Conservation (phyloP, 345 rosid species). For the Noccaea bulbosa region DNA sequence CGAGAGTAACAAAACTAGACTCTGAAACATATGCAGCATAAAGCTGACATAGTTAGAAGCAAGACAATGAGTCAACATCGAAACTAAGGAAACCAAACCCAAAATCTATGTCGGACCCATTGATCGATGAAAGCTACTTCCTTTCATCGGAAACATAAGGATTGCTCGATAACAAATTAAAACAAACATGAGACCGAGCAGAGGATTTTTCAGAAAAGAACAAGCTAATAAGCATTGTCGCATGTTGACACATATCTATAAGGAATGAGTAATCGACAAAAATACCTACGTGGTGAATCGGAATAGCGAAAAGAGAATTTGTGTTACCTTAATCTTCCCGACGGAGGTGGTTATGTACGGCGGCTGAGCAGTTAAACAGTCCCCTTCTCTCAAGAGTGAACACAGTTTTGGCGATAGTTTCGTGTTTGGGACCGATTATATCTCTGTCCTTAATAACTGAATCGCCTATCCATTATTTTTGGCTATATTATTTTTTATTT, state of each 20-base stretch:
- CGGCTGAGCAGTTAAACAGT: slow-evolving; percentile 27
- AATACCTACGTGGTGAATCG: background rate
- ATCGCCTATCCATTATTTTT: too few species aligned
- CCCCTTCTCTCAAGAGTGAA: slow-evolving; percentile 5
- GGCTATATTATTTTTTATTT: too few species aligned
- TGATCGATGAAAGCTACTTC: slow-evolving; percentile 30
- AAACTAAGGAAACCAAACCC: background rate
- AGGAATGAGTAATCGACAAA: background rate
- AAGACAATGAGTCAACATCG: too few species aligned
- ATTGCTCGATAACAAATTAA: background rate
- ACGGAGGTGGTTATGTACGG: slow-evolving; percentile 13
- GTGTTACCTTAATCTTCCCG: slow-evolving; percentile 28
- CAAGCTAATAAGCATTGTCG: background rate
- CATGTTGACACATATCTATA: background rate
- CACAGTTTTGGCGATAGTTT: slow-evolving; percentile 25
- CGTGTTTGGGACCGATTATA: slow-evolving; percentile 31
- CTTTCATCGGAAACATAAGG: background rate
- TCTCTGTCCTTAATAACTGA: background rate
- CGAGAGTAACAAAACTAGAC: background rate
- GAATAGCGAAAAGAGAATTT: background rate
- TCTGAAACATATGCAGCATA: background rate
- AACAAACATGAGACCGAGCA: too few species aligned
- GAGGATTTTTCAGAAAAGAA: background rate
- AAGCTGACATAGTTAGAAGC: background rate
- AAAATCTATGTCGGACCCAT: background rate